Conservation (phyloP, 169 alveolate species). For the Theileria annulata region DNA sequence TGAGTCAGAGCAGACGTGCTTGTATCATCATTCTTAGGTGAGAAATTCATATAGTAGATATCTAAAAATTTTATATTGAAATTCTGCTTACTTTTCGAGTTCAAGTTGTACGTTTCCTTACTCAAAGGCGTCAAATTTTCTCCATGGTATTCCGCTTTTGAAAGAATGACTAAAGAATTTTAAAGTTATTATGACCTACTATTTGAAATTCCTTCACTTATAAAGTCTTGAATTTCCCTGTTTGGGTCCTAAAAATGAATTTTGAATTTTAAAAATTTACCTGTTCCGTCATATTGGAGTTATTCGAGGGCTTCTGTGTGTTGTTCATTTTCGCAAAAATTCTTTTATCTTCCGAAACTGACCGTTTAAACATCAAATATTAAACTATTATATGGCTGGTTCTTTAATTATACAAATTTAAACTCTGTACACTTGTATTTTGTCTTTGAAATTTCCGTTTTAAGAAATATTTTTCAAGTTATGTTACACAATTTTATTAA, state of each 20-base stretch:
- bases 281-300: neutral
- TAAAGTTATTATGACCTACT: neutral
- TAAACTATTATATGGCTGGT: neutral
- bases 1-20: neutral
- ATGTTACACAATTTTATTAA: neutral
- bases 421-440: neutral
- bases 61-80: neutral
- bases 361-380: neutral
- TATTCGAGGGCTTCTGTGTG: slow-evolving; percentile 1
- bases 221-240: slow-evolving; percentile 14
- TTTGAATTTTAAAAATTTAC: neutral
- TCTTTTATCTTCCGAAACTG: neutral
- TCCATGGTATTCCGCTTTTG: slow-evolving; percentile 9
- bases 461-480: neutral
- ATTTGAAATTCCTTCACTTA: slow-evolving; percentile 13
- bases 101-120: neutral
- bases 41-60: neutral
- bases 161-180: neutral
- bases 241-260: neutral
- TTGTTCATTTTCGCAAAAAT: neutral
- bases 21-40: neutral
- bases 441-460: neutral
- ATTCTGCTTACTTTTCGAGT: neutral
- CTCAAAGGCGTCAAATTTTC: neutral
- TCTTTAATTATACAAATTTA: too few species aligned